Evolutionary conservation across 495 filamentous ascomycete species (phyloP), one percentile per base, ranked within the genome.

Genomic region (Cetradonia linearis): DNA sequence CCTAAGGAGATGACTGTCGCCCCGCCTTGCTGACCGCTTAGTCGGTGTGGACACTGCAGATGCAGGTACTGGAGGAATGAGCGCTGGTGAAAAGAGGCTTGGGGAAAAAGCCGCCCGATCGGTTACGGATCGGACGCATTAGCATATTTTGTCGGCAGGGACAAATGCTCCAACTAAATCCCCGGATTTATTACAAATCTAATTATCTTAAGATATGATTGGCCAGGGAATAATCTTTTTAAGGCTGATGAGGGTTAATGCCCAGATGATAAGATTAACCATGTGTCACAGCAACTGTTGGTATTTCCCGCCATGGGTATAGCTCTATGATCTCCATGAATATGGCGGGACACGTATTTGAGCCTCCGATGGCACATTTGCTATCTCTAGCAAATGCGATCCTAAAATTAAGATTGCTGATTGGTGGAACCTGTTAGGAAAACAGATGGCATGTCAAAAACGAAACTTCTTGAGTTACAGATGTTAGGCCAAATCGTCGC

Each of bases 211-310:
- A 3, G 13, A 18, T 46, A 30, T 61, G 28, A 61, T 61, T 61
- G 59, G 59, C 27, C n/a, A 16, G 28, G 16, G 50, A 36, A 9
- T 36, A 27, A 9, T 2, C 27, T 61, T 27, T 0, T 54, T 54
- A 54, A 54, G 31, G 50, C 50, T 54, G 50, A 23, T 34, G 50
- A 36, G 50, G 50, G 33, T 13, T 34, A 54, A 54, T 11, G 28
- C 38, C 36, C 37, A 48, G 42, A 3, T 56, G 49, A 61, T 61
- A 55, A 61, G 59, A 61, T 61, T 48, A 61, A 48, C 37, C 38
- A 60, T 55, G 52, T 55, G 50, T 55, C 52, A 55, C 36, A n/a
- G 27, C 25, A 55, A 53, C 34, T 56, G 54, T 40, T 56, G 38
- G 54, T 18, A 33, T 56, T 42, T 25, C 23, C n/a, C 33, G 33